Conservation (phyloP, 352 stramenopile genomes). For the Globisporangium yorkense region DNA sequence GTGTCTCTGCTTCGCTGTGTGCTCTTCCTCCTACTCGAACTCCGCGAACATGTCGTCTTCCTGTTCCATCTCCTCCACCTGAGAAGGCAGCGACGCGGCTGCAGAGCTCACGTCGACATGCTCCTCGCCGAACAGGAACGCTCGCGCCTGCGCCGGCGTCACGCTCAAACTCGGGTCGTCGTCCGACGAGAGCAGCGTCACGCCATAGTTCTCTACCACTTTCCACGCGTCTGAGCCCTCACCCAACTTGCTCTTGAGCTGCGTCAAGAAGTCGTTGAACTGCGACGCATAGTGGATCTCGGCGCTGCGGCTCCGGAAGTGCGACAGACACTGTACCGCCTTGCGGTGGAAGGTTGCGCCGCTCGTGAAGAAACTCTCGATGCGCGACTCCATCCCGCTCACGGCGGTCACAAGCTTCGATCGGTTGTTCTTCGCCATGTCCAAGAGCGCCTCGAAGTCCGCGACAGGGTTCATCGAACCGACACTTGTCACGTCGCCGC, state of each 20-base stretch:
- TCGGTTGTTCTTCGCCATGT: conserved; percentile 41
- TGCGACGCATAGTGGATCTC: conserved; percentile 68
- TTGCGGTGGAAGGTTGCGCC: conserved; percentile 55
- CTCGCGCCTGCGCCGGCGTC: conserved; percentile 36
- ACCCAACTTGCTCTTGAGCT: conserved; percentile 40
- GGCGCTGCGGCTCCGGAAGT: conserved; percentile 64
- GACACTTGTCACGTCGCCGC: conserved; percentile 54
- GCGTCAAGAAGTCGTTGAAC: conserved; percentile 69
- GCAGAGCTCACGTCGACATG: conserved; percentile 32
- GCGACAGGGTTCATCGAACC: conserved; percentile 82
- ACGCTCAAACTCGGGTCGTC: conserved; percentile 57
- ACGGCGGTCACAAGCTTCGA: conserved; percentile 39
- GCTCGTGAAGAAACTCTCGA: conserved; percentile 53
- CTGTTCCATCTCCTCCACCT: conserved; percentile 54
- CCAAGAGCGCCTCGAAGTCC: conserved; percentile 72
- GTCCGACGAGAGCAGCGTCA: conserved; percentile 47
- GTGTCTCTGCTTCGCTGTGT: background rate
- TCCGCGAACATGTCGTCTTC: conserved; percentile 82
- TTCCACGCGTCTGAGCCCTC: conserved; percentile 50
- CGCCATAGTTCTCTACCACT: conserved; percentile 39
- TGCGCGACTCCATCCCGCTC: conserved; percentile 63
- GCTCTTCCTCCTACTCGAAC: conserved; percentile 41
- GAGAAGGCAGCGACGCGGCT: conserved; percentile 49
- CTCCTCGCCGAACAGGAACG: conserved; percentile 63
- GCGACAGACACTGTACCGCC: conserved; percentile 54